Evolutionary conservation across 1,139 yeast species (phyloP).

Genomic region (Geotrichum reessii): DNA sequence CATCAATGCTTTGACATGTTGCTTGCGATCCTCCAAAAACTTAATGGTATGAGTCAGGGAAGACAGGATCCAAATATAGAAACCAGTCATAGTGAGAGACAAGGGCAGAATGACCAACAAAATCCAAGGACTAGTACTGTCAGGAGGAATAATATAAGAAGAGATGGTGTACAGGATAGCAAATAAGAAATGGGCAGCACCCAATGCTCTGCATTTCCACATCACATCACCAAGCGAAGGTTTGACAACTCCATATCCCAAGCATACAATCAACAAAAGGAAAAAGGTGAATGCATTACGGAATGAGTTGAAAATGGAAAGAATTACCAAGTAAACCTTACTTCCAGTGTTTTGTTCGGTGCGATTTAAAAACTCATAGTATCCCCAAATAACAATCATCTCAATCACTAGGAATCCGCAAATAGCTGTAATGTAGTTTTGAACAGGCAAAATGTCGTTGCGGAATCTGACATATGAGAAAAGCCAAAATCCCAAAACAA

Average conservation of each 20-base stretch:
- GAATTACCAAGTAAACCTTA: constrained; percentile 65
- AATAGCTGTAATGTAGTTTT: constrained; percentile 82
- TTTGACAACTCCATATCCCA: constrained; percentile 89
- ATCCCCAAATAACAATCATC: constrained; percentile 85
- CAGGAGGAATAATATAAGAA: constrained; percentile 54
- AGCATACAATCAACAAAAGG: constrained; percentile 71
- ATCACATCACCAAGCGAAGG: constrained; percentile 75
- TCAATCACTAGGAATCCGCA: constrained; percentile 78
- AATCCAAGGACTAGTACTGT: constrained; percentile 42
- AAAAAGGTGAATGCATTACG: constrained; percentile 87
- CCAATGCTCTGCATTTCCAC: constrained; percentile 74
- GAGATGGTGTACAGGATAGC: constrained; percentile 64
- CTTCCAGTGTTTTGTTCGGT: constrained; percentile 56
- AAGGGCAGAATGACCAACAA: constrained; percentile 57
- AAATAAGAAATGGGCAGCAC: constrained; percentile 64
- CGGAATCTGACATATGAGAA: constrained; percentile 84
- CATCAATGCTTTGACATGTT: constrained; percentile 82
- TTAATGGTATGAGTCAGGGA: constrained; percentile 72
- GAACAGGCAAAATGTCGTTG: constrained; percentile 82
- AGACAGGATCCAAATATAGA: constrained; percentile 69
- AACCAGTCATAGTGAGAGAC: constrained; percentile 60
- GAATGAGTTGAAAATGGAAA: constrained; percentile 72
- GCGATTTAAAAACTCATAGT: constrained; percentile 76
- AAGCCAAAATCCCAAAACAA: constrained; percentile 72
- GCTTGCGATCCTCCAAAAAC: constrained; percentile 75